Evolutionary conservation across 441 rosid species (phyloP).

Genomic region (Corymbia citriodora): DNA sequence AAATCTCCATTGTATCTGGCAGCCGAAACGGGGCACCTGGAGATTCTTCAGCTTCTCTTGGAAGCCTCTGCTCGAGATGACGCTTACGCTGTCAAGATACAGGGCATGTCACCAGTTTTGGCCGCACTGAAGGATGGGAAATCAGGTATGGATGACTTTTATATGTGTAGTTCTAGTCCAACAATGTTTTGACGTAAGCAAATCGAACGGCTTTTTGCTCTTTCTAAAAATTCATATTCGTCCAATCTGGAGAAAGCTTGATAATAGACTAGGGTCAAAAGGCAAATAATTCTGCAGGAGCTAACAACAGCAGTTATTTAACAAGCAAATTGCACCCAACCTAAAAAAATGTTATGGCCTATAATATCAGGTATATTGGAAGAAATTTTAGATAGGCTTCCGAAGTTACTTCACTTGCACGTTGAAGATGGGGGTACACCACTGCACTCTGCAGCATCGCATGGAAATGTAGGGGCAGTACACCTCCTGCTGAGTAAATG

Average conservation of each 20-base stretch:
- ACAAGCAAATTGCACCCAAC: not conserved
- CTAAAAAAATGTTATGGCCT: not conserved
- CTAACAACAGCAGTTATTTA: not conserved
- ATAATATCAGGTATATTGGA: not conserved
- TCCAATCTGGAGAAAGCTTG: not conserved
- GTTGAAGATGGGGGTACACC: not conserved
- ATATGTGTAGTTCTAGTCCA: not conserved
- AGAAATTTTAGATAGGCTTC: not conserved
- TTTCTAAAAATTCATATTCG: not conserved
- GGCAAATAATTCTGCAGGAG: not conserved
- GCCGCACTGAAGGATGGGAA: not conserved
- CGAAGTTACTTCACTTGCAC: not conserved
- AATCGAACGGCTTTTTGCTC: not conserved
- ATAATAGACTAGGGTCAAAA: not conserved
- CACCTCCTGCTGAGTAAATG: too few relatives aligned
- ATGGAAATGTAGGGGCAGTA: too few relatives aligned
- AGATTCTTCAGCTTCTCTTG: not conserved
- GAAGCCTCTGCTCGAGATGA: not conserved
- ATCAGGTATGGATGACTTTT: not conserved
- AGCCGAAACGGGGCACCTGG: fast-evolving
- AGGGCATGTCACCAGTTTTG: not conserved
- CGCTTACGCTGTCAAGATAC: not conserved
- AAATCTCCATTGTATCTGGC: not conserved
- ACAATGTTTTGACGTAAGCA: not conserved
- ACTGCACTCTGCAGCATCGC: not conserved